A percentile compares a stretch with the other conserved stretches of the same genome.
Evolutionary conservation across 805 yeast species (phyloP).

Genomic region (Candida endomychidarum): DNA sequence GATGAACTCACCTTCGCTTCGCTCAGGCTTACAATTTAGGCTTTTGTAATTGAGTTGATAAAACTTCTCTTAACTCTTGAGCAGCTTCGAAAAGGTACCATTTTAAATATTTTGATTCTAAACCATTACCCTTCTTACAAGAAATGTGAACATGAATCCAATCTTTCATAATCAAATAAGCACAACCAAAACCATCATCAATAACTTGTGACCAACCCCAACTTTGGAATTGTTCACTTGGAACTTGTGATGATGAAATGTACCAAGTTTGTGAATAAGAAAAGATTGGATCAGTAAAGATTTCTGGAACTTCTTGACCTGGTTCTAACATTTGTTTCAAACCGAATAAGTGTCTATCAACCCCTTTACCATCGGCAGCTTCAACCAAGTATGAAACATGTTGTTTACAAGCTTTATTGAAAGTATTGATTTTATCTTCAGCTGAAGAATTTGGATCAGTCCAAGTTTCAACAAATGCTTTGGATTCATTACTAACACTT

Average conservation of each 20-base stretch:
- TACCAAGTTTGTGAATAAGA: constrained; percentile 81
- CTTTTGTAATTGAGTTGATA: constrained; percentile 43
- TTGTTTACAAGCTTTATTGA: constrained; percentile 68
- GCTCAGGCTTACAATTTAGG: constrained; percentile 41
- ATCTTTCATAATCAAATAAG: constrained; percentile 86
- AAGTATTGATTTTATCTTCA: constrained; percentile 61
- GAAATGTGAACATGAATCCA: constrained; percentile 85
- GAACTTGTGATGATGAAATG: constrained; percentile 84
- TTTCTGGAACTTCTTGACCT: constrained; percentile 60
- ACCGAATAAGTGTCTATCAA: constrained; percentile 92
- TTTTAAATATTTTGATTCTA: constrained; percentile 57
- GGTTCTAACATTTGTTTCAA: constrained; percentile 66
- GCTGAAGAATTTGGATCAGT: constrained; percentile 49
- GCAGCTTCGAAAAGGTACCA: constrained; percentile 76
- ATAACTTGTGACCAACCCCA: constrained; percentile 97
- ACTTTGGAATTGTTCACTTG: constrained; percentile 77
- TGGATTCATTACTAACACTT: constrained; percentile 71
- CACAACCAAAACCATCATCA: constrained; percentile 91
- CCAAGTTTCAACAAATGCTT: constrained; percentile 74
- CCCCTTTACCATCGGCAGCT: constrained; percentile 85
- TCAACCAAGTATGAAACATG: constrained; percentile 72
- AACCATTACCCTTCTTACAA: constrained; percentile 60
- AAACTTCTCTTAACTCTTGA: constrained; percentile 71
- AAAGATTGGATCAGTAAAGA: constrained; percentile 76
- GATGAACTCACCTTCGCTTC: too few species aligned